Evolutionary conservation across 805 yeast genomes (phyloP).

Genomic region (Saccharomycopsis sp.): DNA sequence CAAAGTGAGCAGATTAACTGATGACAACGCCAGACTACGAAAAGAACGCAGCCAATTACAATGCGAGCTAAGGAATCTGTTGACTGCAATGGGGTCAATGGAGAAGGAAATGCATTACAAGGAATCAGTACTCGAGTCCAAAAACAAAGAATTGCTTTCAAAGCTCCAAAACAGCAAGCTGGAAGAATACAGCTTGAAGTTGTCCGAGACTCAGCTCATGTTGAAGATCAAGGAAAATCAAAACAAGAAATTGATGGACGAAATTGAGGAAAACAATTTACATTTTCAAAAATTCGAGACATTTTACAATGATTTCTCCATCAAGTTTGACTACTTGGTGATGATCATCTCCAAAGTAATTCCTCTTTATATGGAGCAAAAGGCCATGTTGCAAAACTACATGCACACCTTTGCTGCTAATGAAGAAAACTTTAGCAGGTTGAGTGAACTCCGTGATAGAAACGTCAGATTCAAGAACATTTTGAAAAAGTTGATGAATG

Average conservation of each 20-base stretch:
- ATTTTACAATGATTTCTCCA: neutral
- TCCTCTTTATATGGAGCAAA: constrained; percentile 10
- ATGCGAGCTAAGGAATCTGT: neutral
- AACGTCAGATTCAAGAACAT: constrained; percentile 4
- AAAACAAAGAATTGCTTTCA: neutral
- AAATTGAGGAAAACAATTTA: neutral
- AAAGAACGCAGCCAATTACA: constrained; percentile 3
- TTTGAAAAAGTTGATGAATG: constrained; percentile 7
- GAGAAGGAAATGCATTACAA: constrained; percentile 1
- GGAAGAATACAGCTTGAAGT: constrained; percentile 3
- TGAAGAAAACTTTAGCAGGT: constrained; percentile 5
- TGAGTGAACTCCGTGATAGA: constrained; percentile 5
- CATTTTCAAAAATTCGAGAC: neutral
- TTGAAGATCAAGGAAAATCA: constrained; percentile 1
- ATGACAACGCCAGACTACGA: constrained; percentile 6
- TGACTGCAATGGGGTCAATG: neutral
- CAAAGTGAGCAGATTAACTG: constrained; percentile 2
- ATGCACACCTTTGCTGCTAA: constrained; percentile 1
- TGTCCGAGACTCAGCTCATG: constrained; percentile 10
- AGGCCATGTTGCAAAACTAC: neutral
- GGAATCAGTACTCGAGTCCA: too few relatives aligned
- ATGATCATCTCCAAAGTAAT: constrained; percentile 4
- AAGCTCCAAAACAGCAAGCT: constrained; percentile 1
- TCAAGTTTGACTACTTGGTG: neutral
- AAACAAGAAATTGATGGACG: neutral